Evolutionary conservation across 2,329 filamentous ascomycete genomes (phyloP).

Genomic region (Ceratocystis huliohia): DNA sequence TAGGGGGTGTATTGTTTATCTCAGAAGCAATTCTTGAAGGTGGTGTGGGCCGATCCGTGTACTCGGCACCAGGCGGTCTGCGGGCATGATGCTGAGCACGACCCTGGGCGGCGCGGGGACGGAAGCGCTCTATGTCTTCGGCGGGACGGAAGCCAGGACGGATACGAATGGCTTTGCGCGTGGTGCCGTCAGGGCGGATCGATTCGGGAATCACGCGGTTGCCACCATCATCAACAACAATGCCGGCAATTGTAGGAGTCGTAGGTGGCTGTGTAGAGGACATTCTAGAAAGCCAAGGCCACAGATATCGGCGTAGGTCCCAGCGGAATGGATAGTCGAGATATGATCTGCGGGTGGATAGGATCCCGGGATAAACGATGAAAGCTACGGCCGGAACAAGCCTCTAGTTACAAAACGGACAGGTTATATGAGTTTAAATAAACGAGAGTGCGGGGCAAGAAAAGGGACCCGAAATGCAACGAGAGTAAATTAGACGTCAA

Average conservation of each 20-base stretch:
- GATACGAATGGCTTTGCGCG: slow-evolving; percentile 88
- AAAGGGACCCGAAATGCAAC: neutral
- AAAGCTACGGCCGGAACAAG: neutral
- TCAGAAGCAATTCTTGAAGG: neutral
- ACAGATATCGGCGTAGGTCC: neutral
- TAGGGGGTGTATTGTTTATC: neutral
- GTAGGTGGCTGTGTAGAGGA: neutral
- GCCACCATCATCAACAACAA: slow-evolving; percentile 65
- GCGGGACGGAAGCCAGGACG: slow-evolving; percentile 85
- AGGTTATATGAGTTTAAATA: neutral
- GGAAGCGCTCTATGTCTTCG: slow-evolving; percentile 93
- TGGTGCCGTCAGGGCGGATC: slow-evolving; percentile 71
- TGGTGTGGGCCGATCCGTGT: neutral
- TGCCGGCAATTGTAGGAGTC: slow-evolving; percentile 40
- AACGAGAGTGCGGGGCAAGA: neutral
- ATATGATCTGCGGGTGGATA: neutral
- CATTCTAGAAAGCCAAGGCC: neutral
- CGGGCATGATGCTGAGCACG: slow-evolving; percentile 33
- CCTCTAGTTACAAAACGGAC: neutral
- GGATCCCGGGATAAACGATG: neutral
- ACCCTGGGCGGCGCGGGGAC: slow-evolving; percentile 74
- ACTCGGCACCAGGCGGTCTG: slow-evolving; percentile 6
- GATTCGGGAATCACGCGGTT: slow-evolving; percentile 84
- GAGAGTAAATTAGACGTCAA: neutral
- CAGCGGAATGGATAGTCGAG: neutral